A percentile compares a stretch with the other conserved stretches of the same genome.
Evolutionary conservation across 2,329 filamentous ascomycete species (phyloP).

Genomic region (Paracoccidioides brasiliensis): DNA sequence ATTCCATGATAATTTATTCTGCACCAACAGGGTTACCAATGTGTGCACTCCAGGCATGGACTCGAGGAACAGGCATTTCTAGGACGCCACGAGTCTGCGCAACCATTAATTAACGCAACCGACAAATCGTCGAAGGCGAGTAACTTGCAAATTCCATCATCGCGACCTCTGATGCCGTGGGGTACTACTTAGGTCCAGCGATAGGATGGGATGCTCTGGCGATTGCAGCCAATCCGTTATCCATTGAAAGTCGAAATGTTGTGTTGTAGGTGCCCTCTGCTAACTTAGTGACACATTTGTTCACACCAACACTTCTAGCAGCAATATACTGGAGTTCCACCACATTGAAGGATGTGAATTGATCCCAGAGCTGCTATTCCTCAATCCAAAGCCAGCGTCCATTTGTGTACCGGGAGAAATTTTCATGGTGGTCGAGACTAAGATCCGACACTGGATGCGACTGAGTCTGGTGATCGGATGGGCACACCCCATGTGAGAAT

Average conservation of each 20-base stretch:
- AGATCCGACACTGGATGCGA: background rate
- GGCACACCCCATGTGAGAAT: background rate
- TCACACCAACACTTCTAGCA: slow-evolving; percentile 16
- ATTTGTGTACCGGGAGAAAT: slow-evolving; percentile 18
- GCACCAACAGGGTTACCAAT: slow-evolving; percentile 16
- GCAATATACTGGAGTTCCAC: slow-evolving; percentile 19
- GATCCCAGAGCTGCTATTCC: slow-evolving; percentile 16
- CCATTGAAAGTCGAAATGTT: slow-evolving; percentile 18
- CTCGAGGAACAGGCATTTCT: slow-evolving; percentile 9
- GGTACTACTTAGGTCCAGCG: slow-evolving; percentile 5
- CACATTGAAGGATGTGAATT: slow-evolving; percentile 22
- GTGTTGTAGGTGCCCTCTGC: slow-evolving; percentile 29
- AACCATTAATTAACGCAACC: background rate
- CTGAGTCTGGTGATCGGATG: background rate
- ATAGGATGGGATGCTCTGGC: slow-evolving; percentile 8
- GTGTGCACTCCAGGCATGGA: slow-evolving; percentile 8
- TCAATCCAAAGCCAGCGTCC: slow-evolving; percentile 24
- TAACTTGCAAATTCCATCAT: slow-evolving; percentile 12
- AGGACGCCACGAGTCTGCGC: slow-evolving; percentile 12
- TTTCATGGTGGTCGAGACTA: slow-evolving; percentile 5
- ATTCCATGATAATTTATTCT: slow-evolving; percentile 18
- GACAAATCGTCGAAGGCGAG: background rate
- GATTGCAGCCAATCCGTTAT: slow-evolving; percentile 15
- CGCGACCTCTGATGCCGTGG: slow-evolving; percentile 10
- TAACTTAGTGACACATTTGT: slow-evolving; percentile 23